Evolutionary conservation across 1,139 yeast species (phyloP), one percentile per base, ranked within the genome.

Genomic region (Saccharomyces hybrid): DNA sequence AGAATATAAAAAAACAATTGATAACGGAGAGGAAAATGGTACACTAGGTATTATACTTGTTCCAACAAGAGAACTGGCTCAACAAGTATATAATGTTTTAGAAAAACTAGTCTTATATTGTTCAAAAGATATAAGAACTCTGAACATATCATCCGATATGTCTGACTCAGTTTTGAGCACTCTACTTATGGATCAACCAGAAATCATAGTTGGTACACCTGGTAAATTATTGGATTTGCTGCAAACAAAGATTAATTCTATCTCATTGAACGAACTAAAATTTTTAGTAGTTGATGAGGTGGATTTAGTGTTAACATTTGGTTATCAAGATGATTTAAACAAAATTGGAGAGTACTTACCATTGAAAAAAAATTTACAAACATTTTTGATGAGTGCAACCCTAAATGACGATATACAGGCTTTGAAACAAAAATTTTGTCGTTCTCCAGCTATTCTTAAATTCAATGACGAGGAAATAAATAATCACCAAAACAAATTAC

Each of bases 341-440:
- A 80, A 80, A 61, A 77, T 93, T 58, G 79, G 85, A 14, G 76
- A 77, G 26, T 79, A 74, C 59, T 73, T 89, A 59, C 93, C 95
- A 11, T 76, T 84, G 53, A 84, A 83, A 67, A 85, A 85, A 63
- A 83, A 84, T 54, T 75, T 89, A 61, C 99, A 95, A 72, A 85
- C 95, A 1, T 91, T 90, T 73, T 75, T 95, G 61, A 93, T 93
- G 98, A 88, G 96, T 70, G 99, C 99, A 1, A 95, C 99, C 2
- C 75, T 95, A 56, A 88, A 84, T 66, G 96, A 88, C 51, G 98
- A 93, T 58, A 81, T 91, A 59, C 83, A 88, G 57, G 82, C 80
- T 49, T 74, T 95, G 64, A 93, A 93, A 71, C 69, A 75, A 48
- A 79, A 81, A 64, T 90, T 87, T 69, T 93, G 98, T 71, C 82